Evolutionary conservation across 345 rosid species (phyloP).

Genomic region (Physaria fendleri): DNA sequence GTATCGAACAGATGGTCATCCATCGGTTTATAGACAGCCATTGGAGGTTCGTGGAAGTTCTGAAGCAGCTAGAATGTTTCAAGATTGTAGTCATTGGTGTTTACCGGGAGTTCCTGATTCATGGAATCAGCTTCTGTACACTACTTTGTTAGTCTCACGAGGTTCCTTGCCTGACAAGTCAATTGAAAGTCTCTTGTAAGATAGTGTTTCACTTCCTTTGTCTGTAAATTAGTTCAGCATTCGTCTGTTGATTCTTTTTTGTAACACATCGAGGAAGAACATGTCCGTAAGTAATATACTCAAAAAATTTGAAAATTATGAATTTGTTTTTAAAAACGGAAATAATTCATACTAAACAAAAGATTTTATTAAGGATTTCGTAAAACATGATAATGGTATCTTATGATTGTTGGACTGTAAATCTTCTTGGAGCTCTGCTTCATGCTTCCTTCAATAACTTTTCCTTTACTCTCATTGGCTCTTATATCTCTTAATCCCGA

Average conservation of each 20-base stretch:
- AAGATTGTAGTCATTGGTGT: conserved; percentile 84
- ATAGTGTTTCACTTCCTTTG: background rate
- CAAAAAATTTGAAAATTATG: too few species aligned
- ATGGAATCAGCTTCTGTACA: conserved; percentile 72
- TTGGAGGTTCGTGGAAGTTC: conserved; percentile 7
- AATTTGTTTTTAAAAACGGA: too few species aligned
- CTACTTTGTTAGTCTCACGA: conserved; percentile 38
- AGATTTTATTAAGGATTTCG: too few species aligned
- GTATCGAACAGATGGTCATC: conserved; percentile 66
- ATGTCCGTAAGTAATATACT: too few species aligned
- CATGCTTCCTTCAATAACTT: too few species aligned
- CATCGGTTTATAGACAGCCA: conserved; percentile 48
- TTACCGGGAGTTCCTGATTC: conserved; percentile 77
- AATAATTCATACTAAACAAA: too few species aligned
- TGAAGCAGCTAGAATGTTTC: conserved; percentile 29
- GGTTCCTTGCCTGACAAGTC: conserved; percentile 26
- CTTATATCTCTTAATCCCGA: too few species aligned
- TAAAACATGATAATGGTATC: too few species aligned
- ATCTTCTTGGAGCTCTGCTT: too few species aligned
- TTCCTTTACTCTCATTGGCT: too few species aligned
- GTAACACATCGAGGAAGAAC: too few species aligned
- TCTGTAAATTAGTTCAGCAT: background rate
- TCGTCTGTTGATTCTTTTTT: background rate
- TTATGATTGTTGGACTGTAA: too few species aligned
- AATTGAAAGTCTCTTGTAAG: conserved; percentile 7